Conservation (phyloP, 2,329 filamentous ascomycete species). For the Talaromyces sp. region DNA sequence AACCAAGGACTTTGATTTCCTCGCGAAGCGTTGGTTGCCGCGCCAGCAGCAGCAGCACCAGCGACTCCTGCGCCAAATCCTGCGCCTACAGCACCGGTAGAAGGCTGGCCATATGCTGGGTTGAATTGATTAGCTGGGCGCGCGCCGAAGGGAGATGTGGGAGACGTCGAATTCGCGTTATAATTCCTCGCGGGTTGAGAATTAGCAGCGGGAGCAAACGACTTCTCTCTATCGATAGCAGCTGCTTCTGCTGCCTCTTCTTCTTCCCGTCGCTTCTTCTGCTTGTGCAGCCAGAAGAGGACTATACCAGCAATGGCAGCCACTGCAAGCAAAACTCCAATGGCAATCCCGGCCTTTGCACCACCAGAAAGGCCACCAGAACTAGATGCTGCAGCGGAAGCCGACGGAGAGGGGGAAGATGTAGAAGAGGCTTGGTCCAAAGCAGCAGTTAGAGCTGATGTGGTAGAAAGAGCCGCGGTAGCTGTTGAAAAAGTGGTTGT, state of each 20-base stretch:
- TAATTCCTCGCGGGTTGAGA: constrained; percentile 20
- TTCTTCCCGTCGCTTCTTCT: constrained; percentile 24
- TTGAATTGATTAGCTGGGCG: constrained; percentile 80
- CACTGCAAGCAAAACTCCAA: constrained; percentile 70
- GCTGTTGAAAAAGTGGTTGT: constrained; percentile 10
- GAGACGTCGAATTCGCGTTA: constrained; percentile 32
- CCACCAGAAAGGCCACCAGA: constrained; percentile 38
- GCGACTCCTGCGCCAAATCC: constrained; percentile 12
- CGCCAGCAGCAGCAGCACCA: constrained; percentile 10
- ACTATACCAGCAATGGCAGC: constrained; percentile 61
- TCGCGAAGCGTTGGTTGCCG: constrained; percentile 20
- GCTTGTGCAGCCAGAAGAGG: constrained; percentile 70
- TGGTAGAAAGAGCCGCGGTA: background rate
- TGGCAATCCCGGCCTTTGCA: constrained; percentile 74
- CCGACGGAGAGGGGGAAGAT: constrained; percentile 15
- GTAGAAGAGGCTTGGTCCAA: constrained; percentile 18
- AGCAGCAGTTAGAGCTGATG: constrained; percentile 8
- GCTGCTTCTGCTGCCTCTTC: constrained; percentile 39
- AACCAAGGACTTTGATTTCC: constrained; percentile 16
- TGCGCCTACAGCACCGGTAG: constrained; percentile 20
- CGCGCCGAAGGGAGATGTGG: constrained; percentile 74
- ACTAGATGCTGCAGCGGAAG: constrained; percentile 13
- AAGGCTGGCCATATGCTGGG: constrained; percentile 53
- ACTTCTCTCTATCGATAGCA: constrained; percentile 60
- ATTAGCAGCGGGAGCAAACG: constrained; percentile 24